phyloP scores from a whole-genome alignment of 148 eudicot species.

The Silene uniflora region DNA sequence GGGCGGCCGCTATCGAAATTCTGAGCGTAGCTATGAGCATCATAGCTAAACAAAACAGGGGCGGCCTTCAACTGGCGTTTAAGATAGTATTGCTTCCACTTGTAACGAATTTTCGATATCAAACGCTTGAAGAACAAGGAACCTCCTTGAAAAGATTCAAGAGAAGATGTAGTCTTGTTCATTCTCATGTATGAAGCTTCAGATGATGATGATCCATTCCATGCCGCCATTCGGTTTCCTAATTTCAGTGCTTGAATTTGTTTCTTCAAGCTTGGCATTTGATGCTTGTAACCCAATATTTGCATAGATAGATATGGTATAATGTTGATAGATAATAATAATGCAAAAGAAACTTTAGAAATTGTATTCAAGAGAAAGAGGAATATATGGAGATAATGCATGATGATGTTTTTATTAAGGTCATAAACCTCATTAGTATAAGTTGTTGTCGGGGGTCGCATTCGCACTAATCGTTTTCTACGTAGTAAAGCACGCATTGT shows the following conservation, averaged over 20 bases:
- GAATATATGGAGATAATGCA: constrained; percentile 1
- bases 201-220: constrained; percentile 11
- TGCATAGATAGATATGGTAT: background rate
- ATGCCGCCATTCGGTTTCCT: constrained; percentile 8
- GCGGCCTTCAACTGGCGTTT: background rate
- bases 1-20: constrained; percentile 36
- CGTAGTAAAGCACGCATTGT: too few species aligned
- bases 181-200: constrained; percentile 7
- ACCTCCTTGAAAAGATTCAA: constrained; percentile 1
- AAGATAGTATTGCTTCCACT: constrained; percentile 22
- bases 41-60: constrained; percentile 24
- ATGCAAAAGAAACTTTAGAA: background rate
- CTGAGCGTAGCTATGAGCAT: constrained; percentile 34
- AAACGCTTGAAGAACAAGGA: constrained; percentile 17
- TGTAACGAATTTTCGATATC: constrained; percentile 25
- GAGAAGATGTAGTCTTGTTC: constrained; percentile 11
- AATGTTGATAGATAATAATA: background rate
- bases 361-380: background rate
- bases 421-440: background rate
- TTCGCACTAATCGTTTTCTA: too few species aligned
- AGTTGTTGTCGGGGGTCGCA: background rate
- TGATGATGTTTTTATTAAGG: background rate
- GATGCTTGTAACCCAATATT: background rate
- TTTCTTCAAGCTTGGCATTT: constrained; percentile 8
- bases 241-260: constrained; percentile 15